Percentiles rank a stretch among this genome's conserved stretches.
Evolutionary conservation across 2,329 filamentous ascomycete genomes (phyloP).

Genomic region (Hypoxylon sp.): DNA sequence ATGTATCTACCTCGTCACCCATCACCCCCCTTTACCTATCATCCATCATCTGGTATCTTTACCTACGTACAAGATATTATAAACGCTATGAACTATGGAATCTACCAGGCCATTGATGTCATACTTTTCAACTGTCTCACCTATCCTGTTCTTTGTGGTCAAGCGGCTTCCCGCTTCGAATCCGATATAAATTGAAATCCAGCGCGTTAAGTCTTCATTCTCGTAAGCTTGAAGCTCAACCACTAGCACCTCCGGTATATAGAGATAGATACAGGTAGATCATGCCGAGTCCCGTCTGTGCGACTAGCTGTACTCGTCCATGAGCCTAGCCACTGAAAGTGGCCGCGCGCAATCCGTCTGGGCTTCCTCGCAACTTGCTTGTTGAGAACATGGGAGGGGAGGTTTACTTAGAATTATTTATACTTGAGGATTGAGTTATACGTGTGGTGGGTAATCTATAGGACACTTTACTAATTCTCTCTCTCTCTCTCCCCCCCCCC

Average conservation of each 20-base stretch:
- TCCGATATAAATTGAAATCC: no score
- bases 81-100: neutral
- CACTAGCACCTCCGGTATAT: neutral
- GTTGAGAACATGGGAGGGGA: neutral
- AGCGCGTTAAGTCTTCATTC: neutral
- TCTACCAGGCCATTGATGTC: neutral
- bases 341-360: slow-evolving; percentile 3
- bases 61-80: slow-evolving; percentile 21
- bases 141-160: no score
- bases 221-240: neutral
- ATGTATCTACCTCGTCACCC: no score
- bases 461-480: neutral
- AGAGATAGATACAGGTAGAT: slow-evolving; percentile 17
- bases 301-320: slow-evolving; percentile 7
- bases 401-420: neutral
- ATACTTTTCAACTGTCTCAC: neutral
- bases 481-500: no score
- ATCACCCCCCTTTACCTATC: no score
- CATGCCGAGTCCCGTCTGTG: slow-evolving; percentile 33
- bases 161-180: neutral
- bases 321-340: slow-evolving; percentile 2
- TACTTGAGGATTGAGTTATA: neutral
- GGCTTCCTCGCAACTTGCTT: neutral
- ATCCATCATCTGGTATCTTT: neutral
- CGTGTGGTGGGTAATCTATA: neutral